Evolutionary conservation across 2,329 filamentous ascomycete species (phyloP).

Genomic region (Xylaria sp.): DNA sequence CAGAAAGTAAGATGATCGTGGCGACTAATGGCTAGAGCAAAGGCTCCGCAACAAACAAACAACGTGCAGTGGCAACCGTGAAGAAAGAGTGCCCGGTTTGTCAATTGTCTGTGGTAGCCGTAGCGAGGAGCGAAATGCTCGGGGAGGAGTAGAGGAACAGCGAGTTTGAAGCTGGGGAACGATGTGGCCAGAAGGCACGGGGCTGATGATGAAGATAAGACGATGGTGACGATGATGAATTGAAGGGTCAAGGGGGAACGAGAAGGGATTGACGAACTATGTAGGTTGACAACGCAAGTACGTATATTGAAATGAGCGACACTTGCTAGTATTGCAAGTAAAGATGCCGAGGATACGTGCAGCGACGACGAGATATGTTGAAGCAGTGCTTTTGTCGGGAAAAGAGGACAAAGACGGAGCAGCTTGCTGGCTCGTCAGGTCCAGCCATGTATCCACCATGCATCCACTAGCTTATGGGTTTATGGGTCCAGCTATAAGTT

Average conservation of each 20-base stretch:
- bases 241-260: conserved; percentile 34
- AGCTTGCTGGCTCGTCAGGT: conserved; percentile 16
- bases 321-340: conserved; percentile 40
- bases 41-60: conserved; percentile 50
- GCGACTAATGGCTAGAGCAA: conserved; percentile 43
- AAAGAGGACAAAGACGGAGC: conserved; percentile 33
- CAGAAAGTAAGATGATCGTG: conserved; percentile 43
- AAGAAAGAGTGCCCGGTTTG: conserved; percentile 45
- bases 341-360: conserved; percentile 36
- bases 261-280: conserved; percentile 52
- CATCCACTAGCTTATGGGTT: neutral
- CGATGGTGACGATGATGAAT: conserved; percentile 36
- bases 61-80: conserved; percentile 37
- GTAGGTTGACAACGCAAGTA: conserved; percentile 38
- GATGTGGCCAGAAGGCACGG: conserved; percentile 23
- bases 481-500: conserved; percentile 1
- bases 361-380: conserved; percentile 24
- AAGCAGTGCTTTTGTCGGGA: conserved; percentile 33
- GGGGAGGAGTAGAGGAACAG: conserved; percentile 31
- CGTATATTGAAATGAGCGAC: conserved; percentile 21
- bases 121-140: conserved; percentile 37
- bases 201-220: conserved; percentile 27
- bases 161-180: conserved; percentile 27
- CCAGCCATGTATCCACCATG: conserved; percentile 11
- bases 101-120: conserved; percentile 40